Conservation (phyloP, 768 basidiomycete species). For the Mycena sanguinolenta region DNA sequence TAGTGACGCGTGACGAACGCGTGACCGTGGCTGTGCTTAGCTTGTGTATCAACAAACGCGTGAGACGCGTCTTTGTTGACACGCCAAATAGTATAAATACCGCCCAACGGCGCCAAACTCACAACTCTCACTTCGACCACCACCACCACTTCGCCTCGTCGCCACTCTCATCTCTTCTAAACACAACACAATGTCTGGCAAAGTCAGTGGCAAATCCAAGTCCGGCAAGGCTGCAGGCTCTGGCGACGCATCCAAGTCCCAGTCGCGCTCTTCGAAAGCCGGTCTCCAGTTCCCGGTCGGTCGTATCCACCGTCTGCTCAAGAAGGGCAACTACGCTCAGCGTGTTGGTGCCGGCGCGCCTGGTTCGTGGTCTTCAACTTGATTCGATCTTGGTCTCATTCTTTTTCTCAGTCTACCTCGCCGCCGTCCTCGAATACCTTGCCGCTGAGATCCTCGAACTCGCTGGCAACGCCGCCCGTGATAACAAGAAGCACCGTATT, state of each 20-base stretch:
- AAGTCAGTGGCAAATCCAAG: slow-evolving; percentile 34
- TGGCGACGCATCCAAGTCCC: slow-evolving; percentile 61
- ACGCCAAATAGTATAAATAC: background rate
- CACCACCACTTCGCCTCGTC: slow-evolving; percentile 14
- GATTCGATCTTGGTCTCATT: slow-evolving; percentile 34
- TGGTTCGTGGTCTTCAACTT: slow-evolving; percentile 56
- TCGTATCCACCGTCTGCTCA: slow-evolving; percentile 91
- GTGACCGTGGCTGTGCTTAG: slow-evolving; percentile 50
- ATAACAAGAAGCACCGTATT: slow-evolving; percentile 96
- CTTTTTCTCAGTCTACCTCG: slow-evolving; percentile 80
- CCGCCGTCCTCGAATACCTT: slow-evolving; percentile 93
- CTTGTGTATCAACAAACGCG: slow-evolving; percentile 38
- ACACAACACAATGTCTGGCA: slow-evolving; percentile 27
- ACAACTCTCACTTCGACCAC: slow-evolving; percentile 16
- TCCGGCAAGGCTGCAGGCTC: slow-evolving; percentile 65
- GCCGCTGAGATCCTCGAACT: slow-evolving; percentile 95
- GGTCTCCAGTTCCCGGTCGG: slow-evolving; percentile 93
- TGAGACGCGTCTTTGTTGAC: slow-evolving; percentile 38
- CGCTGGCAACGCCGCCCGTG: slow-evolving; percentile 90
- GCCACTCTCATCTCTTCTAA: slow-evolving; percentile 11
- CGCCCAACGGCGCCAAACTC: background rate
- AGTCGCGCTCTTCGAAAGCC: slow-evolving; percentile 81
- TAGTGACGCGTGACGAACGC: slow-evolving; percentile 53
- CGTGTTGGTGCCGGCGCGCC: slow-evolving; percentile 92
- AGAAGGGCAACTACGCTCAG: slow-evolving; percentile 88